Evolutionary conservation across 1,139 yeast genomes (phyloP).

Genomic region (Geotrichum bryndzae): DNA sequence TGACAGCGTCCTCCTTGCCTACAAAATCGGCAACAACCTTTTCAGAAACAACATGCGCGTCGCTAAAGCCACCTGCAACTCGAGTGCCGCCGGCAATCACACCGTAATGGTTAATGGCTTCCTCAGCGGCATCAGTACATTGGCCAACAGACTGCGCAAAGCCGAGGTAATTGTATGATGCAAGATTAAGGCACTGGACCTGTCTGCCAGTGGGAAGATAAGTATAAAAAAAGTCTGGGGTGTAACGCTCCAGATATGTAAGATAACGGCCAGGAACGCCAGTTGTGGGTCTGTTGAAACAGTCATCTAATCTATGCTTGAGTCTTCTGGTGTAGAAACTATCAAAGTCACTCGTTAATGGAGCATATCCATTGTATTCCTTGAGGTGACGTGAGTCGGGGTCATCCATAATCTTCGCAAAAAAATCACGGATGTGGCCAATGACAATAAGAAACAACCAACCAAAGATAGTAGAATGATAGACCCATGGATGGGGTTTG

Average conservation of each 20-base stretch:
- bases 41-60: constrained; percentile 72
- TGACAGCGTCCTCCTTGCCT: constrained; percentile 82
- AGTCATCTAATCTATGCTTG: constrained; percentile 85
- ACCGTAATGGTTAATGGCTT: constrained; percentile 61
- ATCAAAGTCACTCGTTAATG: constrained; percentile 92
- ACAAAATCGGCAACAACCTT: constrained; percentile 72
- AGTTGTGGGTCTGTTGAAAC: constrained; percentile 90
- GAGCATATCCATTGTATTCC: constrained; percentile 87
- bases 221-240: constrained; percentile 51
- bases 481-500: constrained; percentile 69
- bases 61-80: constrained; percentile 66
- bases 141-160: constrained; percentile 93
- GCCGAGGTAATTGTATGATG: constrained; percentile 91
- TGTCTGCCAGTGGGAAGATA: constrained; percentile 70
- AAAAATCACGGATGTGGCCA: constrained; percentile 86
- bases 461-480: constrained; percentile 75
- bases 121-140: constrained; percentile 77
- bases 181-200: constrained; percentile 73
- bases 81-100: constrained; percentile 76
- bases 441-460: constrained; percentile 76
- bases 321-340: constrained; percentile 87
- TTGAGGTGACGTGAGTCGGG: constrained; percentile 56
- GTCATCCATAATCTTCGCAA: constrained; percentile 69
- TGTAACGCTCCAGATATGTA: constrained; percentile 68
- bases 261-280: constrained; percentile 96